These are phyloP conservation scores for Gentiana dahurica DNA, from an alignment of 257 asterid genomes.

Conservation along the genomic window DNA sequence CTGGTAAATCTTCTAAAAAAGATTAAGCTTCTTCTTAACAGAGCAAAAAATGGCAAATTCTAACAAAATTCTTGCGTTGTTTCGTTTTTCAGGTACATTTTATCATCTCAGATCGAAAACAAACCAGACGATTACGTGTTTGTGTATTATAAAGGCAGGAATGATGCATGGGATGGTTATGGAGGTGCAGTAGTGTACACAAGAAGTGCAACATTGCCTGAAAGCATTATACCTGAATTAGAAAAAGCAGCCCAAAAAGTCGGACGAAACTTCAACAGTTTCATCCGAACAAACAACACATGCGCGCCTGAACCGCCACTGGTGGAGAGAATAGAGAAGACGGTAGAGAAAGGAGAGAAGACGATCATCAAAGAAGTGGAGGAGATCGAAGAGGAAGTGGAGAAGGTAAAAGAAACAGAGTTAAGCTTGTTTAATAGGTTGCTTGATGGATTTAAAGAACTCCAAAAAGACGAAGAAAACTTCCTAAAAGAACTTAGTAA, in stretches of 20 bases:
- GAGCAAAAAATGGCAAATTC: neutral
- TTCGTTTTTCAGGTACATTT: conserved; percentile 59
- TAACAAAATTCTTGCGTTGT: neutral
- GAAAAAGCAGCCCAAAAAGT: conserved; percentile 61
- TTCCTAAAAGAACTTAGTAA: conserved; percentile 54
- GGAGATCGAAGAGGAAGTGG: conserved; percentile 59
- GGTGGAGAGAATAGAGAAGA: conserved; percentile 83
- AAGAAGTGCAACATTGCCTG: conserved; percentile 64
- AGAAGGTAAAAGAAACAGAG: conserved; percentile 56
- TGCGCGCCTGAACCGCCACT: conserved; percentile 97
- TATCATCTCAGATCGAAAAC: conserved; percentile 65
- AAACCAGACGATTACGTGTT: conserved; percentile 74
- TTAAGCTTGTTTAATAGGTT: conserved; percentile 40
- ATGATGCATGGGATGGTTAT: conserved; percentile 98
- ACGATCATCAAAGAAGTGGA: conserved; percentile 67
- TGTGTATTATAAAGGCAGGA: conserved; percentile 76
- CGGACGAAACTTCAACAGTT: conserved; percentile 59
- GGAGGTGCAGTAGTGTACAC: conserved; percentile 94
- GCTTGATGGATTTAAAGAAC: conserved; percentile 66
- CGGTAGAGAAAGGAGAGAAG: conserved; percentile 90
- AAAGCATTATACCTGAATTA: conserved; percentile 66
- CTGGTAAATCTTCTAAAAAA: conserved; percentile 40
- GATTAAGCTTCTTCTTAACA: neutral
- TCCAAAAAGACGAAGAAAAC: conserved; percentile 56
- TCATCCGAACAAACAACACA: conserved; percentile 61